phyloP scores from a whole-genome alignment of 2,329 filamentous ascomycete genomes.

The Epicoccum sorghinum region DNA sequence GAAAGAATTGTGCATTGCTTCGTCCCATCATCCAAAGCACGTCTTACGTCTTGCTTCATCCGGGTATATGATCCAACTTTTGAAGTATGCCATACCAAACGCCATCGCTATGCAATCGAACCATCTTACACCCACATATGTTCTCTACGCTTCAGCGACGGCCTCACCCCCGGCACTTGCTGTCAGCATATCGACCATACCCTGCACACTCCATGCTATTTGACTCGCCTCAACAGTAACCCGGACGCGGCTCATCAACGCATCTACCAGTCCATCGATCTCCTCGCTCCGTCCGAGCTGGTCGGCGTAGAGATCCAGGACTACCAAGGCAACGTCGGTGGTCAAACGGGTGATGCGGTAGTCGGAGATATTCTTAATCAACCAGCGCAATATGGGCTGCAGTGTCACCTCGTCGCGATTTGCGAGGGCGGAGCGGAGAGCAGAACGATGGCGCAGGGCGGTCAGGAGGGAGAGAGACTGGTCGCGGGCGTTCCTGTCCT shows the following conservation, averaged over 20 bases:
- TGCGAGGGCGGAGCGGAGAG: conserved; percentile 78
- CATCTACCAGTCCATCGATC: conserved; percentile 72
- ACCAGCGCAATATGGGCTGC: conserved; percentile 83
- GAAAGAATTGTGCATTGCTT: conserved; percentile 17
- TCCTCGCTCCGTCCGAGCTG: conserved; percentile 75
- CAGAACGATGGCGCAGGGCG: conserved; percentile 85
- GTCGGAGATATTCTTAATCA: conserved; percentile 79
- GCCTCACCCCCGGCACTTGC: conserved; percentile 56
- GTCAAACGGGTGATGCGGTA: conserved; percentile 81
- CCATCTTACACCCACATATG: not conserved
- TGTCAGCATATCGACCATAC: conserved; percentile 85
- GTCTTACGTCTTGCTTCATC: conserved; percentile 21
- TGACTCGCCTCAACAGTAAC: conserved; percentile 83
- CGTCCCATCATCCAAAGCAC: conserved; percentile 34
- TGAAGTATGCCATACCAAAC: conserved; percentile 27
- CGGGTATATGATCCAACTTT: conserved; percentile 20
- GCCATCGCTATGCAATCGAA: conserved; percentile 45
- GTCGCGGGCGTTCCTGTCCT: conserved; percentile 39
- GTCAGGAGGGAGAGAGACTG: conserved; percentile 76
- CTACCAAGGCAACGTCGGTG: conserved; percentile 79
- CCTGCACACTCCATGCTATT: conserved; percentile 78
- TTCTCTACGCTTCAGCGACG: conserved; percentile 19
- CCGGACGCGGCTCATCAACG: conserved; percentile 72
- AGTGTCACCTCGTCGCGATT: conserved; percentile 81
- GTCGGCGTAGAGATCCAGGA: conserved; percentile 87